Conservation (phyloP, 129 eudicot genomes). For the Artemisia argyi region DNA sequence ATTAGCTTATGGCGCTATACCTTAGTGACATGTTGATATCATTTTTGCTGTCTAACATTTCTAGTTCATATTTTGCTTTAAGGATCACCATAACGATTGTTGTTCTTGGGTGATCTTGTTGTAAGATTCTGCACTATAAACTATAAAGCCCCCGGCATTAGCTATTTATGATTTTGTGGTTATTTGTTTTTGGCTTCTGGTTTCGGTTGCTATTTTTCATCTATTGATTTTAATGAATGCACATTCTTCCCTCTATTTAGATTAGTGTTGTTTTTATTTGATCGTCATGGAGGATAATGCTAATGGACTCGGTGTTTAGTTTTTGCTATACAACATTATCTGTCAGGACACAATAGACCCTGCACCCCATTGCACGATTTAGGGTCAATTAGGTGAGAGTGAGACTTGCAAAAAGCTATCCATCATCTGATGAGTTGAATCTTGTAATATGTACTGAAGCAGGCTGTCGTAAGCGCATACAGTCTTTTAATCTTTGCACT, state of each 20-base stretch:
- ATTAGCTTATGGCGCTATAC: neutral
- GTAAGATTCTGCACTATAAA: neutral
- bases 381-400: neutral
- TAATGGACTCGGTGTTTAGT: neutral
- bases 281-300: neutral
- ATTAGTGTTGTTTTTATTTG: neutral
- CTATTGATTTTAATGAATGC: neutral
- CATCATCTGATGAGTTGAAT: neutral
- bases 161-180: too few relatives aligned
- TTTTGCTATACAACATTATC: neutral
- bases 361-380: neutral
- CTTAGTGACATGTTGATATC: neutral
- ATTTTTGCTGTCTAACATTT: neutral
- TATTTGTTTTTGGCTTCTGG: too few relatives aligned
- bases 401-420: neutral
- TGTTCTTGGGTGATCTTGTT: neutral
- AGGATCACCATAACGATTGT: neutral
- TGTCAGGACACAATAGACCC: neutral
- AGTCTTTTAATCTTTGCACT: too few relatives aligned
- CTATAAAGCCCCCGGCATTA: neutral
- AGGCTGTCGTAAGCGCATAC: too few relatives aligned
- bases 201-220: neutral
- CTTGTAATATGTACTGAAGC: too few relatives aligned
- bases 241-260: neutral
- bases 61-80: constrained; percentile 3